These are phyloP conservation scores for Phytophthora meadii DNA, from an alignment of 352 stramenopile genomes.

Conservation along the genomic window DNA sequence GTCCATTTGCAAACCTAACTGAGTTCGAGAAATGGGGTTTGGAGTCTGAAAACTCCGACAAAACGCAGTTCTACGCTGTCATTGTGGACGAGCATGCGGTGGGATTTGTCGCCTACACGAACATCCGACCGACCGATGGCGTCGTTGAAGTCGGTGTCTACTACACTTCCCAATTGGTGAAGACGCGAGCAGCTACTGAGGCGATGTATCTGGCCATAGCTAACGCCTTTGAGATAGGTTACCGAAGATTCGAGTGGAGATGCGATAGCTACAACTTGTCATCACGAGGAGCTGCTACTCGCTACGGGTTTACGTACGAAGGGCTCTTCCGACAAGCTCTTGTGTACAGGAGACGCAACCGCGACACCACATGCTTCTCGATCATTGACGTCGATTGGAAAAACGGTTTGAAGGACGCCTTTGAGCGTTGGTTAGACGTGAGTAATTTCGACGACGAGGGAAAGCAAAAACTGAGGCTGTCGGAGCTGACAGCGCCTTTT, in stretches of 20 bases:
- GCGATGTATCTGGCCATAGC: slow-evolving; percentile 17
- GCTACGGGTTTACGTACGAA: slow-evolving; percentile 27
- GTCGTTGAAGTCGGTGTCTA: slow-evolving; percentile 18
- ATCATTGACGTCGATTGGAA: slow-evolving; percentile 27
- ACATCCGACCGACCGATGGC: slow-evolving; percentile 10
- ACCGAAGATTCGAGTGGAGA: slow-evolving; percentile 27
- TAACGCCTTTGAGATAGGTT: slow-evolving; percentile 25
- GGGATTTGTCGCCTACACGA: slow-evolving; percentile 14
- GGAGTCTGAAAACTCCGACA: neutral
- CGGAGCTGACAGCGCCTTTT: slow-evolving; percentile 24
- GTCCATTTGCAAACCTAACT: slow-evolving; percentile 11
- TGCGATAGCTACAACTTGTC: slow-evolving; percentile 20
- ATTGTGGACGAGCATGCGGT: slow-evolving; percentile 18
- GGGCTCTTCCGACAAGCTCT: slow-evolving; percentile 23
- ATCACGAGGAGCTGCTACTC: slow-evolving; percentile 11
- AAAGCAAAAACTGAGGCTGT: slow-evolving; percentile 27
- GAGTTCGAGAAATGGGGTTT: slow-evolving; percentile 21
- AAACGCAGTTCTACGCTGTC: slow-evolving; percentile 29
- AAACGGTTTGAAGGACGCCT: slow-evolving; percentile 8
- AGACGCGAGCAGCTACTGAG: slow-evolving; percentile 22
- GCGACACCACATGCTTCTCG: slow-evolving; percentile 31
- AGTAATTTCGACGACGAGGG: slow-evolving; percentile 25
- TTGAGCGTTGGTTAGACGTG: slow-evolving; percentile 16
- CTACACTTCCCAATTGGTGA: slow-evolving; percentile 11
- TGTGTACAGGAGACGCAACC: slow-evolving; percentile 17